A percentile compares a stretch with the other conserved stretches of the same genome.
Conservation (phyloP, 495 filamentous ascomycete species). For the Xylaria acuta region DNA sequence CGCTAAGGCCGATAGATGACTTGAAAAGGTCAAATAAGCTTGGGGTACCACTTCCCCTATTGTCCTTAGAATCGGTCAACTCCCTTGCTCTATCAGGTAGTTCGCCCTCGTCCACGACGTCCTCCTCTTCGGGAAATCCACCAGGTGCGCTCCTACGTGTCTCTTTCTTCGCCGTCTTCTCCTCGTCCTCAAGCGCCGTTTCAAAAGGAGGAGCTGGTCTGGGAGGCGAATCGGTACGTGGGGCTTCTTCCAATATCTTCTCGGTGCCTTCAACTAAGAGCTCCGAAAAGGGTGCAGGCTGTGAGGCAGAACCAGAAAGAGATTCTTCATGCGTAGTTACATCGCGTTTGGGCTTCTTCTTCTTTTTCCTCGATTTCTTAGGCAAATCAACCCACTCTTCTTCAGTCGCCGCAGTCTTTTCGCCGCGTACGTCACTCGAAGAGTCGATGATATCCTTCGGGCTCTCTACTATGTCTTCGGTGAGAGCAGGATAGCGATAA, state of each 20-base stretch:
- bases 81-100: conserved; percentile 43
- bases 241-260: conserved; percentile 41
- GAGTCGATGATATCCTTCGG: conserved; percentile 29
- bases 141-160: conserved; percentile 30
- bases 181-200: conserved; percentile 22
- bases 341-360: conserved; percentile 29
- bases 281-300: conserved; percentile 38
- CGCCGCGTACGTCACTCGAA: conserved; percentile 23
- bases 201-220: conserved; percentile 26
- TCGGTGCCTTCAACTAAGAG: conserved; percentile 36
- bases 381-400: conserved; percentile 30
- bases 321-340: conserved; percentile 22
- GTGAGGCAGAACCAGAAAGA: conserved; percentile 27
- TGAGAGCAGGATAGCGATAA: conserved; percentile 4
- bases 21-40: conserved; percentile 46
- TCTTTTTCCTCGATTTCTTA: conserved; percentile 33
- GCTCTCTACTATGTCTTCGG: conserved; percentile 28
- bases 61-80: conserved; percentile 39
- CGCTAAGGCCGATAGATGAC: conserved; percentile 40
- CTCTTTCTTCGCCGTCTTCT: conserved; percentile 31
- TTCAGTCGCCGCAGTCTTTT: conserved; percentile 23
- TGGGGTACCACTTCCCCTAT: conserved; percentile 38
- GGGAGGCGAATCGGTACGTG: conserved; percentile 33
- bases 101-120: conserved; percentile 24
- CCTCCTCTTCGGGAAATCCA: conserved; percentile 27